Evolutionary conservation across 495 filamentous ascomycete species (phyloP).

Genomic region (Ascobolus immersus): DNA sequence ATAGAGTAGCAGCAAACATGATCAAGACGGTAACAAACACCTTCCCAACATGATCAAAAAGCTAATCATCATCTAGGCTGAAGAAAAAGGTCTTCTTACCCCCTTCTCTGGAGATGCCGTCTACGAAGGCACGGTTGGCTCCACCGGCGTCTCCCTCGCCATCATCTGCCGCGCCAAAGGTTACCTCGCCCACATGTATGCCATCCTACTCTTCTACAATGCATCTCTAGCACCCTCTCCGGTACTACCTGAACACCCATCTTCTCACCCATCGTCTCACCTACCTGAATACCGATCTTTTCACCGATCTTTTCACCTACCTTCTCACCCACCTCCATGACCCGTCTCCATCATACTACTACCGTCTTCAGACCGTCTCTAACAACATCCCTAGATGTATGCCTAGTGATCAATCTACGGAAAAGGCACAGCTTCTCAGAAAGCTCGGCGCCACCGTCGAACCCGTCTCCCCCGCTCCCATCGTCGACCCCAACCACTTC

Average conservation of each 20-base stretch:
- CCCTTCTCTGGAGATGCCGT: constrained; percentile 73
- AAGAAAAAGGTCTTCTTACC: constrained; percentile 46
- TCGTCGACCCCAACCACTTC: constrained; percentile 72
- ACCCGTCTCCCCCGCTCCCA: constrained; percentile 69
- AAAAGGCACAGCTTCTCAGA: constrained; percentile 70
- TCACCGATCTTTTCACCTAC: not conserved
- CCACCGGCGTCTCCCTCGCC: constrained; percentile 80
- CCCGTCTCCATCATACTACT: not conserved
- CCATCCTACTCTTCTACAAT: constrained; percentile 5
- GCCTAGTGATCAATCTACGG: constrained; percentile 70
- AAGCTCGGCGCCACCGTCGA: constrained; percentile 80
- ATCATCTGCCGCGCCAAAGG: constrained; percentile 66
- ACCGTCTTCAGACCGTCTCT: not conserved
- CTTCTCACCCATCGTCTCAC: not conserved
- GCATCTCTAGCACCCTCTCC: too few species aligned
- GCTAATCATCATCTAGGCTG: constrained; percentile 27
- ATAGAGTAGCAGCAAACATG: constrained; percentile 76
- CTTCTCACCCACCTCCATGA: not conserved
- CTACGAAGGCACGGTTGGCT: constrained; percentile 92
- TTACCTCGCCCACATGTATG: constrained; percentile 70
- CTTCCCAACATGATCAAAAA: constrained; percentile 1
- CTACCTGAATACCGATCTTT: not conserved
- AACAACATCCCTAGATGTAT: constrained; percentile 38
- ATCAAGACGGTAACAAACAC: constrained; percentile 33
- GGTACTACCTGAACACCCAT: not conserved